Base-by-base conservation (phyloP, 768 basidiomycete species). In the Lyophyllum shimeji region DNA sequence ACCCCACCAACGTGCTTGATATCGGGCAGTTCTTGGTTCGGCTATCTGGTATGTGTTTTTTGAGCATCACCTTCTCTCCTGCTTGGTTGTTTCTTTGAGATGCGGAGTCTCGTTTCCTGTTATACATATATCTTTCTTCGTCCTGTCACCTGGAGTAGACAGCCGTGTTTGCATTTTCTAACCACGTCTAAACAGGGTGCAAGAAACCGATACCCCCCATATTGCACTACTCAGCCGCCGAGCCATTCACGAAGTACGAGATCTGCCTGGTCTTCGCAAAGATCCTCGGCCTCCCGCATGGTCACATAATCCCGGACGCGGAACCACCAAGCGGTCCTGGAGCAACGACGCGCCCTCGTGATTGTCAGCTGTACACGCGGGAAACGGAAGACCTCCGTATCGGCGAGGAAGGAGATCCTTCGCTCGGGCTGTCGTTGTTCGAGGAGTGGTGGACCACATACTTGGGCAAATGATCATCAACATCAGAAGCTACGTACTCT, bases 211-310 rank as follows among this genome's bases (percentile, higher is more conserved):
- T 91, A 18, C 90, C 92, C 0, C 76, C 81, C 0, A 87, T 97
- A 49, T 59, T 98, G 3, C 96, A 98, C 71, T 98, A 93, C 69
- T 89, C 93, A 3, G 84, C 83, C 2, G 80, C 83, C 17, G 88
- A 92, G 63, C 84, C 89, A 1, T 85, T 88, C 67, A 97, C 95
- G 8, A 98, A 98, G 74, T 97, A 95, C 72, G 89, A 90, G 63
- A 97, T 98, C 60, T 93, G 92, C 66, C 75, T 90, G 25, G 75
- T 89, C 34, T 90, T 94, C 61, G 83, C 89, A 8, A 79, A 78
- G 56, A 79, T 92, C 49, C 82, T 96, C 29, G 73, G 77, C 5
- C 71, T 93, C 0, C 81, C 90, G 11, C 89, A 91, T 64, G 67
- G 61, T 1, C 93, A 98, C 66, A 86, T 96, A 64, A 75, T 84